phyloP scores from a whole-genome alignment of 2,329 filamentous ascomycete species.

The Coleophoma crateriformis region DNA sequence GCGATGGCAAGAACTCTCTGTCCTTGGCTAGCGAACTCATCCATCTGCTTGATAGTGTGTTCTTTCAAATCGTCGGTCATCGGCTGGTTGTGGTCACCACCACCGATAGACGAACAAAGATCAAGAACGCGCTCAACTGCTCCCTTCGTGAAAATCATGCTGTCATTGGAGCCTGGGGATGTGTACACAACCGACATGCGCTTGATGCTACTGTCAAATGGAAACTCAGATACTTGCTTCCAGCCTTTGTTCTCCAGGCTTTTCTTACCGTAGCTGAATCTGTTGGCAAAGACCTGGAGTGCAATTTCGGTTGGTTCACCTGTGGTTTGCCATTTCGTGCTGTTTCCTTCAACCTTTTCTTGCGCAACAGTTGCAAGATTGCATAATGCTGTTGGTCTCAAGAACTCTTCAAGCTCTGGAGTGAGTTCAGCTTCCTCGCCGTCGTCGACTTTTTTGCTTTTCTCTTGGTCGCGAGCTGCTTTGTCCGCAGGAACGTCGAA shows the following conservation, averaged over 20 bases:
- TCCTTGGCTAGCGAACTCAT: constrained; percentile 49
- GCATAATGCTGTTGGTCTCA: constrained; percentile 48
- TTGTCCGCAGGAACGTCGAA: constrained; percentile 55
- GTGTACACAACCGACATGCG: constrained; percentile 60
- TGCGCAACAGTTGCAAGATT: constrained; percentile 49
- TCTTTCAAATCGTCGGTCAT: constrained; percentile 34
- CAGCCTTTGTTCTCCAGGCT: constrained; percentile 33
- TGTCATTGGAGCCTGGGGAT: constrained; percentile 20
- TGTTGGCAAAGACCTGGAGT: constrained; percentile 58
- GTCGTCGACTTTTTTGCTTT: constrained; percentile 12
- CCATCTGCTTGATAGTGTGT: constrained; percentile 48
- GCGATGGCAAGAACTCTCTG: constrained; percentile 56
- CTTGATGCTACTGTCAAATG: constrained; percentile 61
- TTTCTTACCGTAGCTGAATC: constrained; percentile 47
- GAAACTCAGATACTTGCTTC: constrained; percentile 54
- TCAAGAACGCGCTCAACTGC: constrained; percentile 56
- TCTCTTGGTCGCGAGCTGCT: constrained; percentile 20
- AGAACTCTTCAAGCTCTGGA: constrained; percentile 41
- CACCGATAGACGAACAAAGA: constrained; percentile 42
- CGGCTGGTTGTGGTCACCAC: constrained; percentile 30
- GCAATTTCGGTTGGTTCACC: constrained; percentile 65
- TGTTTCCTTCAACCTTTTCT: constrained; percentile 25
- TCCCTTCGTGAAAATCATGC: constrained; percentile 52
- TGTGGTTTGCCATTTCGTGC: constrained; percentile 47
- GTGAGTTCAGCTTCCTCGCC: constrained; percentile 31